Evolutionary conservation across 345 rosid genomes (phyloP), one percentile per base, ranked within the genome.

Genomic region (Viola odorata): DNA sequence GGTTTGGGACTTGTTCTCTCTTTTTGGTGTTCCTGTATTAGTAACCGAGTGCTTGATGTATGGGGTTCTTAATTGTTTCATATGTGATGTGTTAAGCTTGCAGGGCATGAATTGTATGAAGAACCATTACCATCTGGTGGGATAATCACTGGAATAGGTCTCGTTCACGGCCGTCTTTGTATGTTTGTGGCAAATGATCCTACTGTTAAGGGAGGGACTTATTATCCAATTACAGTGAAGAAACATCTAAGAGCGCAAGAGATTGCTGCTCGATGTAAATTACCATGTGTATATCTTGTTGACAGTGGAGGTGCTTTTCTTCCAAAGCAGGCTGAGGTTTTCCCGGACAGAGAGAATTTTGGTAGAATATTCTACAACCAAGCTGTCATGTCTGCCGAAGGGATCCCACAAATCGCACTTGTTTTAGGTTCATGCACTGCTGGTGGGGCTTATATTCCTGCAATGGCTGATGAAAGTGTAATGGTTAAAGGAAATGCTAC

Each of bases 401-500:
- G 98, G 44, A 89, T 92, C 64, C 96, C 98, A 36, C 98, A 92
- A 68, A 84, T 92, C 69, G 98, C 98, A 41, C 67, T 89, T 58
- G 98, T 89, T 10, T 75, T 92, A 66, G 98, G 98, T 48, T 92
- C 96, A 3, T 92, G 98, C 77, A 92, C 96, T 51, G 96, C 96
- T 7, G 96, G 96, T 59, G 98, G 96, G 62, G 98, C 98, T 32
- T 92, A 92, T 78, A 92, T 89, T 55, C 96, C 98, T 71, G 96
- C 98, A 41, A 92, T 92, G 96, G 98, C 98, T 41, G 98, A 92
- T 71, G 96, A 89, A 57, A 92, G 98, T 83, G 94, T 92, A 6
- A 92, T 89, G 98, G 98, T 92, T 57, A 87, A 89, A 81, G 96
- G 96, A 63, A 92, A 92, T 77, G 96, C 94, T 49, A 92, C 98